A percentile compares a stretch with the other conserved stretches of the same genome.
Conservation (phyloP, 2,329 filamentous ascomycete genomes). For the Pseudogymnoascus sp. region DNA sequence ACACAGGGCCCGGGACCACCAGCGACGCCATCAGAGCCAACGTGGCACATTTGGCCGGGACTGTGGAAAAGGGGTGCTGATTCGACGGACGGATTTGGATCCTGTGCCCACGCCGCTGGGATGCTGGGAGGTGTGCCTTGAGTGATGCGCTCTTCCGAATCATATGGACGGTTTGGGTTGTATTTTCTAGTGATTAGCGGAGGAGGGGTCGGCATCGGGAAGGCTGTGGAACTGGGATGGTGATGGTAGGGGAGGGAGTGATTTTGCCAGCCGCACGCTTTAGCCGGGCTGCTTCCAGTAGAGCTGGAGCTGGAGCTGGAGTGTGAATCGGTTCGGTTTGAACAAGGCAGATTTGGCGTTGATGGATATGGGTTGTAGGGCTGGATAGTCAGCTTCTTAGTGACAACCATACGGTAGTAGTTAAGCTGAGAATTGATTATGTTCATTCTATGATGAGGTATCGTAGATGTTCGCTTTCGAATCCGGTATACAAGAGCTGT, state of each 20-base stretch:
- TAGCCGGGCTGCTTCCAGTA: background rate
- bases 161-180: background rate
- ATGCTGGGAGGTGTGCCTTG: background rate
- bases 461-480: background rate
- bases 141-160: constrained; percentile 4
- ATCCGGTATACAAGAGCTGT: background rate
- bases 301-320: background rate
- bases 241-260: background rate
- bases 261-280: background rate
- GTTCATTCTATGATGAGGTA: background rate
- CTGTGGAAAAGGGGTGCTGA: constrained; percentile 20
- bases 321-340: background rate
- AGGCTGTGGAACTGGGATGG: background rate
- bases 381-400: background rate
- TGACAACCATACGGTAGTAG: background rate
- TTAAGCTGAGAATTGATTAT: background rate
- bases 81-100: constrained; percentile 6
- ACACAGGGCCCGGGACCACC: constrained; percentile 40
- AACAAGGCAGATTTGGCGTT: background rate
- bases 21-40: constrained; percentile 43
- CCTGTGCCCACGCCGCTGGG: background rate
- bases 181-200: background rate
- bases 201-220: background rate
- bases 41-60: constrained; percentile 47
- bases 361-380: background rate